Evolutionary conservation across 192 early-diverging fungal species (phyloP).

Genomic region (Rhizophlyctis rosea): DNA sequence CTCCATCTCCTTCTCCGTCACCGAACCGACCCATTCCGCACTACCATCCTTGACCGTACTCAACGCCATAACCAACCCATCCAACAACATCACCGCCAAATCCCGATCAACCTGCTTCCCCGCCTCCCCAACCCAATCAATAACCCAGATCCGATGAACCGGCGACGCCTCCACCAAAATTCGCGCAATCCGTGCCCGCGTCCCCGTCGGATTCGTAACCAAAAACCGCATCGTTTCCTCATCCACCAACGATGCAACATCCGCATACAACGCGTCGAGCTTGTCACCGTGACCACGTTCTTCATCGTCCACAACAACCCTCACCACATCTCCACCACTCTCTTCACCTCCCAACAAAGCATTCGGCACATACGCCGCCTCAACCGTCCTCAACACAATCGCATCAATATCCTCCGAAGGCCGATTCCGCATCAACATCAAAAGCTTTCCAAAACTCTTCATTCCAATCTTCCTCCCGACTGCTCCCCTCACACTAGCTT

Average conservation of each 20-base stretch:
- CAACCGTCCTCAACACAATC: background rate
- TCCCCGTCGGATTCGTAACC: constrained; percentile 6
- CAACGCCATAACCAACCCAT: background rate
- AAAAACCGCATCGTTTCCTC: constrained; percentile 16
- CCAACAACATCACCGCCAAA: background rate
- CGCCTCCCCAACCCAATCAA: background rate
- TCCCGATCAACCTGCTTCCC: background rate
- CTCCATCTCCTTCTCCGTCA: no score
- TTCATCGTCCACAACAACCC: constrained; percentile 9
- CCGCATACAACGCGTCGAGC: constrained; percentile 13
- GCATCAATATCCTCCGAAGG: constrained; percentile 1
- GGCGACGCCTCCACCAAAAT: background rate
- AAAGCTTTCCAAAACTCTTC: background rate
- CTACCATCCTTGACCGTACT: background rate
- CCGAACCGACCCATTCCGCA: no score
- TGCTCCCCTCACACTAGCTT: background rate
- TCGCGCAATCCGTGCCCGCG: constrained; percentile 3
- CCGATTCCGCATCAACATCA: constrained; percentile 1
- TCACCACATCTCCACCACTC: background rate
- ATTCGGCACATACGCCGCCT: background rate
- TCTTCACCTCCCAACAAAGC: background rate
- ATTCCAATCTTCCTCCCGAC: background rate
- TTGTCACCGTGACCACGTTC: constrained; percentile 16
- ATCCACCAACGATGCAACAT: constrained; percentile 29
- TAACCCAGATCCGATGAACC: background rate